Evolutionary conservation across 768 basidiomycete genomes (phyloP), one percentile per base, ranked within the genome.

Genomic region (Lentinula boryana): DNA sequence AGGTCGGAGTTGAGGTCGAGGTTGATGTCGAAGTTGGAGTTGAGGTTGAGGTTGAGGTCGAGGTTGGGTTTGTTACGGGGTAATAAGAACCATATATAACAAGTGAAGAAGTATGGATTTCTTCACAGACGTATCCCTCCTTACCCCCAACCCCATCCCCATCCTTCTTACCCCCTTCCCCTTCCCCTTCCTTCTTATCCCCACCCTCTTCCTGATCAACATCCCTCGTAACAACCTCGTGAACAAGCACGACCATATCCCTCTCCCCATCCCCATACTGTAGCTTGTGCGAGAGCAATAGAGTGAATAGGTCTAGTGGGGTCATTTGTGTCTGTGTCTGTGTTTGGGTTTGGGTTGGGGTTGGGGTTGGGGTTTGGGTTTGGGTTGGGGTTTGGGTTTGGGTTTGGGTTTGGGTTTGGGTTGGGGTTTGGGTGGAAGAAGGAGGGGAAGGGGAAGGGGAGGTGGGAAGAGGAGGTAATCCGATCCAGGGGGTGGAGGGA

Each of bases 241-340:
- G 95, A 56, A 86, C 78, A 15, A 97, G 84, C 32, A 96, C 80
- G 63, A 95, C 93, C 74, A 93, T 84, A 70, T 98, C 95, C 16
- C 87, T 83, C 71, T 98, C 95, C 41, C 77, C 74, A 0, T 83
- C 81, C 0, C 62, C 69, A 69, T 96, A 97, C 10, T 78, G 77
- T 36, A 95, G 81, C 62, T 84, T 86, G 66, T 86, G 80, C 0
- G 88, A 80, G 15, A 97, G 81, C 6, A 94, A 76, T 40, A 75
- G 71, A 1, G 93, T 85, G 66, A 97, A 85, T 16, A 90, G 74
- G 67, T 95, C 91, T 63, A 95, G 76, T 1, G 91, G 87, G 3
- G 80, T 68, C 18, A n/a, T n/a, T n/a, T n/a, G n/a, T n/a, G n/a
- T n/a, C n/a, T n/a, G n/a, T n/a, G n/a, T n/a, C n/a, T n/a, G n/a